Evolutionary conservation across 2,329 filamentous ascomycete genomes (phyloP).

Genomic region (Aureobasidium leucospermi): DNA sequence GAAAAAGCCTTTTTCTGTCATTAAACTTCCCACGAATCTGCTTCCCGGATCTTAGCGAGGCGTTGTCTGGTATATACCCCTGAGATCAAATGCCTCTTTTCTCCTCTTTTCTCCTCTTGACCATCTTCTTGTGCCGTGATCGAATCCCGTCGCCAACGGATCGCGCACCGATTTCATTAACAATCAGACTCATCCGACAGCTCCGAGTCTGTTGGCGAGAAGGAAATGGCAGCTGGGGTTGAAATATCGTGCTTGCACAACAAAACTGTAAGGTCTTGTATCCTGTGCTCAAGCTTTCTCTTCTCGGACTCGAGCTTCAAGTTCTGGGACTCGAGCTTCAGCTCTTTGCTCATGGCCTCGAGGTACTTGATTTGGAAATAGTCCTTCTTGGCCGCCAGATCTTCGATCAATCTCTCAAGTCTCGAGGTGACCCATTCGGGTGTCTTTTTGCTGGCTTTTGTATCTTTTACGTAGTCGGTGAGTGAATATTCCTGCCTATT

Average conservation of each 20-base stretch:
- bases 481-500: no score
- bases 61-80: neutral
- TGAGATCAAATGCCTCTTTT: neutral
- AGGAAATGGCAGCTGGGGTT: no score
- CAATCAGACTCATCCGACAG: no score
- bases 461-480: no score
- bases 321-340: neutral
- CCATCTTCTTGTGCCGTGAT: neutral
- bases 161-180: no score
- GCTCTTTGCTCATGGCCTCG: neutral
- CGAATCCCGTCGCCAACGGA: no score
- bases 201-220: no score
- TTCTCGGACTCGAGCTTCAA: no score
- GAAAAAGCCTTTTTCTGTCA: neutral
- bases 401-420: neutral
- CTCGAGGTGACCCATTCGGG: no score
- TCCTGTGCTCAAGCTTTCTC: neutral
- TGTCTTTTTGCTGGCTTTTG: no score
- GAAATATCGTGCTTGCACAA: neutral
- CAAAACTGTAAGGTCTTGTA: neutral
- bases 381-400: neutral
- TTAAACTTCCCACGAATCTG: neutral
- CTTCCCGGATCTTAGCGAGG: neutral
- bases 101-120: neutral
- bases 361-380: no score